Conservation (phyloP, 331 rosid genomes). For the Pyracantha coccinea region DNA sequence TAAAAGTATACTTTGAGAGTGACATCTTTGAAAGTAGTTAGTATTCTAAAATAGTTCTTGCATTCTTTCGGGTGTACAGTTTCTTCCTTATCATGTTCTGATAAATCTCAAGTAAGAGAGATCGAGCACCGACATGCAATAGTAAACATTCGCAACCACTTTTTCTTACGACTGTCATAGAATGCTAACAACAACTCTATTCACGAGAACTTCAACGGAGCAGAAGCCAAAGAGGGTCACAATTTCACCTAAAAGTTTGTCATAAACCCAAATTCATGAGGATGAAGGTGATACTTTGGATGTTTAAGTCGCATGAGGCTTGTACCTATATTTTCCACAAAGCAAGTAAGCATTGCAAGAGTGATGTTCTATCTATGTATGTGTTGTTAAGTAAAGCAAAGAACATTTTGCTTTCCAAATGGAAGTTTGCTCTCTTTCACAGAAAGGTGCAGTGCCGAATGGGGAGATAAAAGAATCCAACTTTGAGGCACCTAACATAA, state of each 20-base stretch:
- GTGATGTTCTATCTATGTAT: background rate
- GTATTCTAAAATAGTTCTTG: no score
- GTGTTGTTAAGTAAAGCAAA: slow-evolving; percentile 39
- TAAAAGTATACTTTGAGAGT: no score
- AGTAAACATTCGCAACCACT: no score
- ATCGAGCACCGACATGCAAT: no score
- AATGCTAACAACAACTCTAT: no score
- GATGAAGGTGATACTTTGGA: background rate
- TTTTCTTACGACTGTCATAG: no score
- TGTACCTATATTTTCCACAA: background rate
- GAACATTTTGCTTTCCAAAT: slow-evolving; percentile 38
- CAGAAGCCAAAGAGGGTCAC: background rate
- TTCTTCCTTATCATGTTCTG: no score
- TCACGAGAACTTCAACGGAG: background rate
- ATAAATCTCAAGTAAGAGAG: no score
- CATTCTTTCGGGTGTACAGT: no score
- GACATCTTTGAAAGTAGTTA: no score
- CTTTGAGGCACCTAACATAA: no score
- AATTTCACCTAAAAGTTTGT: background rate
- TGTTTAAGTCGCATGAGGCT: background rate
- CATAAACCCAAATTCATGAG: background rate
- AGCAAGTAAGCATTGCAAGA: background rate
- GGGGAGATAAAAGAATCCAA: background rate
- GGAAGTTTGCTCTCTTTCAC: background rate
- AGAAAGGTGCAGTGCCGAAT: slow-evolving; percentile 1